Base-by-base conservation (phyloP, 345 rosid species). In the Mangifera indica region DNA sequence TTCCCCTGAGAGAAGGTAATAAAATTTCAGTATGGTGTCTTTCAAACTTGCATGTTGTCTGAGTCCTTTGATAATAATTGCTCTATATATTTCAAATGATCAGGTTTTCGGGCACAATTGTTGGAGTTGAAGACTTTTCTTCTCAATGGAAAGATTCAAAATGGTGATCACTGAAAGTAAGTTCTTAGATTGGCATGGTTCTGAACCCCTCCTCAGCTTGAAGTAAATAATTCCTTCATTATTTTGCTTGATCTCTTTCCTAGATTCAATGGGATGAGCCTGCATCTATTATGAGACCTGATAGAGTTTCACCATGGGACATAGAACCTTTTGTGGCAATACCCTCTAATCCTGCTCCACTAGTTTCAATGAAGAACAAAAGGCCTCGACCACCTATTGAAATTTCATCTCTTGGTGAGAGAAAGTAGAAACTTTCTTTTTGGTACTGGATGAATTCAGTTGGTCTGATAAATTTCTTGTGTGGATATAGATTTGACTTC, bases 221-320 rank as follows among this genome's bases (percentile, higher is more conserved):
- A 1, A 29, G 17, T 25, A 51, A 32, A 21, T 54, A 54, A 61
- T 11, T 55, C 17, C 56, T 21, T 42, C 22, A 29, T 63, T 44
- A 3, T 14, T 60, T 25, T 49, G 22, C 58, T n/a, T 58, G 59
- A 4, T 53, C 15, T 56, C 22, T 49, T 64, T 24, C 69, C 40
- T 29, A 95, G 99, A 87, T 92, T 71, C 97, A 91, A 61, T 95
- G 98, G 99, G 99, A 95, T 82, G 99, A 92, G 76, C 87, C 91
- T 70, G 90, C 99, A 62, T 82, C 87, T 10, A 81, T 92, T 70
- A 76, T 73, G 72, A 87, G 97, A 81, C 98, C 94, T 8, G 87
- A 87, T 26, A 85, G 87, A 83, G 95, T 94, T 84, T 94, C 98
- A 25, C 89, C 97, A 53, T 94, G 98, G 98, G 98, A 94, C 71